Evolutionary conservation across 116 monocot genomes (phyloP).

Genomic region (Cymodocea nodosa): DNA sequence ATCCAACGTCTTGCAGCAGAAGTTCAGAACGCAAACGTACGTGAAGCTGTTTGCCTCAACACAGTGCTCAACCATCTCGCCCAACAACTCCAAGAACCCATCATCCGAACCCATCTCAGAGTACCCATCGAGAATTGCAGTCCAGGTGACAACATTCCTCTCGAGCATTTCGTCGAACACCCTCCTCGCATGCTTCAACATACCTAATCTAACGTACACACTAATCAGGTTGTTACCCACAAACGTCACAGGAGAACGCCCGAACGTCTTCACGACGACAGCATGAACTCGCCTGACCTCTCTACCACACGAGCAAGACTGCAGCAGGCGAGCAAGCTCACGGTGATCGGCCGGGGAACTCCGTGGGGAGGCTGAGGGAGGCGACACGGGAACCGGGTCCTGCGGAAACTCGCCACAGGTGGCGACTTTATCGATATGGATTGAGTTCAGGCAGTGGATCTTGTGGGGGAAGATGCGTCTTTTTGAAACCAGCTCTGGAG

Average conservation of each 20-base stretch:
- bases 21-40: constrained; percentile 61
- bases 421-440: neutral
- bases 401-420: neutral
- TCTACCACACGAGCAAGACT: constrained; percentile 27
- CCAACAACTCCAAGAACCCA: constrained; percentile 29
- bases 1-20: constrained; percentile 38
- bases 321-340: constrained; percentile 18
- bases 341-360: constrained; percentile 6
- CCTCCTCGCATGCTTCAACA: constrained; percentile 29
- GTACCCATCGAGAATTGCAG: constrained; percentile 54
- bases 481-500: neutral
- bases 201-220: constrained; percentile 36
- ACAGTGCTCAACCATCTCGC: constrained; percentile 26
- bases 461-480: neutral
- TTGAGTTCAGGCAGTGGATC: neutral
- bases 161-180: constrained; percentile 60
- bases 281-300: constrained; percentile 44
- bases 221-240: constrained; percentile 60
- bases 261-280: constrained; percentile 15
- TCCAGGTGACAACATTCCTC: constrained; percentile 71
- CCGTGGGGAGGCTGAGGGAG: neutral
- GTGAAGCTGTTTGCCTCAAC: constrained; percentile 54
- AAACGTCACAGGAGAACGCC: constrained; percentile 12
- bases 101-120: constrained; percentile 26
- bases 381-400: constrained; percentile 10